Percentiles rank a stretch among this genome's conserved stretches.
Evolutionary conservation across 2,329 filamentous ascomycete species (phyloP).

Genomic region (Cryoendolithus antarcticus): DNA sequence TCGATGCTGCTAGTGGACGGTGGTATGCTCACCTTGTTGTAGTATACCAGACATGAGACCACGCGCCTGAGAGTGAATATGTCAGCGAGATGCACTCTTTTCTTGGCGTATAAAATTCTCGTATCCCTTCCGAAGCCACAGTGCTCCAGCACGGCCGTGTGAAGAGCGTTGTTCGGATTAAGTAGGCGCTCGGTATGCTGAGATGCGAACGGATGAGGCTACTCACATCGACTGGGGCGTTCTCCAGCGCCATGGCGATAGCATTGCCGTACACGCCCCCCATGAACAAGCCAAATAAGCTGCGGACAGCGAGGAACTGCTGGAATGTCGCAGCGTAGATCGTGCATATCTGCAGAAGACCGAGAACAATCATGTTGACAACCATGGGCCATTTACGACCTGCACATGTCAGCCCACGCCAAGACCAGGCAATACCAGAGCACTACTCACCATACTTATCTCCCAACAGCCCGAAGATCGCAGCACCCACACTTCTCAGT

Average conservation of each 20-base stretch:
- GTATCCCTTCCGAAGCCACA: too few species aligned
- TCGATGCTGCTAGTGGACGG: too few species aligned
- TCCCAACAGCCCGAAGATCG: constrained; percentile 62
- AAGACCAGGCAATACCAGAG: neutral
- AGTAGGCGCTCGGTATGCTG: too few species aligned
- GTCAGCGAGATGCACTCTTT: too few species aligned
- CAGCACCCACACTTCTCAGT: constrained; percentile 62
- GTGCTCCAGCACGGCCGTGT: too few species aligned
- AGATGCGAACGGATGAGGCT: too few species aligned
- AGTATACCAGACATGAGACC: constrained; percentile 73
- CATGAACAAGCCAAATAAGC: constrained; percentile 68
- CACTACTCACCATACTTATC: constrained; percentile 52
- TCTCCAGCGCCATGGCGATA: constrained; percentile 66
- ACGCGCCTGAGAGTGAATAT: constrained; percentile 34
- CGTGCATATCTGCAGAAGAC: constrained; percentile 61
- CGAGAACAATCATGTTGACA: constrained; percentile 61
- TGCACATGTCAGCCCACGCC: neutral
- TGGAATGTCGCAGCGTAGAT: constrained; percentile 62
- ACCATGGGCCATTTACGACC: constrained; percentile 44
- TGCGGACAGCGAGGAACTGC: constrained; percentile 62
- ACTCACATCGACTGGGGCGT: constrained; percentile 44
- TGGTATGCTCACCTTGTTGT: constrained; percentile 48
- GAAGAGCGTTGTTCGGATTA: too few species aligned
- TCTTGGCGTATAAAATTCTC: too few species aligned
- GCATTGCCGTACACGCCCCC: constrained; percentile 66